phyloP scores from a whole-genome alignment of 768 basidiomycete species.

The Strobilomyces confusus region DNA sequence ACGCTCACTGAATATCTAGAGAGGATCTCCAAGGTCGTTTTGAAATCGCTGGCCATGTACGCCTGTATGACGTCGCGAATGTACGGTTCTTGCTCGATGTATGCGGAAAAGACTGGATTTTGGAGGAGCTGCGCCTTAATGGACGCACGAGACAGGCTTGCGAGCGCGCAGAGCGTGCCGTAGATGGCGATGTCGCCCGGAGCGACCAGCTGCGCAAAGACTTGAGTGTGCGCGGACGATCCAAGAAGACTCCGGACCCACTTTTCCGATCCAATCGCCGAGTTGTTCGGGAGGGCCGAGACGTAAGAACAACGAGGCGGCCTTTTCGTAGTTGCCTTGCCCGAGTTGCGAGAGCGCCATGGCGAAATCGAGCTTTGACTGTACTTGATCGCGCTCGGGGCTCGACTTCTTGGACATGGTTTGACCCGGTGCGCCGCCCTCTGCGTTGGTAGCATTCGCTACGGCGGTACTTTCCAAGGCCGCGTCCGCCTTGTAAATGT shows the following conservation, averaged over 20 bases:
- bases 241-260: conserved; percentile 14
- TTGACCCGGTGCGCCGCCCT: conserved; percentile 19
- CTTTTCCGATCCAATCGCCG: conserved; percentile 78
- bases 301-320: conserved; percentile 68
- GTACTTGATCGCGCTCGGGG: conserved; percentile 58
- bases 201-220: conserved; percentile 50
- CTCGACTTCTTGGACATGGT: conserved; percentile 42
- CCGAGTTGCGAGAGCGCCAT: conserved; percentile 73
- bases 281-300: conserved; percentile 62
- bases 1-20: conserved; percentile 60
- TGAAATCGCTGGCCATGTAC: conserved; percentile 86
- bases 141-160: conserved; percentile 63
- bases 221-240: neutral
- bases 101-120: conserved; percentile 65
- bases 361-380: conserved; percentile 79
- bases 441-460: conserved; percentile 29
- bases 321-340: conserved; percentile 71
- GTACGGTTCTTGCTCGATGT: conserved; percentile 85
- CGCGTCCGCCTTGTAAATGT: conserved; percentile 94
- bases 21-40: conserved; percentile 71
- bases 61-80: conserved; percentile 81
- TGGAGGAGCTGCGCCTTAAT: conserved; percentile 68
- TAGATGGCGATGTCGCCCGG: conserved; percentile 86
- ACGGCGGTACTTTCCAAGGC: conserved; percentile 64
- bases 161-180: conserved; percentile 78